Evolutionary conservation across 2,329 filamentous ascomycete species (phyloP).

Genomic region (Aspergillus ustus): DNA sequence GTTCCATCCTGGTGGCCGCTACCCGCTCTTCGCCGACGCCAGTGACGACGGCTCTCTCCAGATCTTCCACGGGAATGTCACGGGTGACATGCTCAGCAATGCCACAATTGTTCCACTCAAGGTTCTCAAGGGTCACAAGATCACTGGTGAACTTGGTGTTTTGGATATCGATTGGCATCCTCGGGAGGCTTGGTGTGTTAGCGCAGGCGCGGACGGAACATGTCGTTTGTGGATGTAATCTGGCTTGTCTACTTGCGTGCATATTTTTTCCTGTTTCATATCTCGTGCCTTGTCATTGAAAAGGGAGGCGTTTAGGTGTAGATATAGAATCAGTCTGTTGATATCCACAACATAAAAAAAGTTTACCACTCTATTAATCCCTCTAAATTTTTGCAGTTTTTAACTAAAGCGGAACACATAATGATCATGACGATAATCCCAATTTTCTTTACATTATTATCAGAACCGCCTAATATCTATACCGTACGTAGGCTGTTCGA

Average conservation of each 20-base stretch:
- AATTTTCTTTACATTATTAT: background rate
- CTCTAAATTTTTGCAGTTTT: background rate
- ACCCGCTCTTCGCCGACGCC: slow-evolving; percentile 89
- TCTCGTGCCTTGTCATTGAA: slow-evolving; percentile 26
- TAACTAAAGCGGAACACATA: background rate
- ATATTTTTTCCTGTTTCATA: slow-evolving; percentile 29
- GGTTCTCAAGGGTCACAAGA: slow-evolving; percentile 86
- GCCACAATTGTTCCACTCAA: slow-evolving; percentile 96
- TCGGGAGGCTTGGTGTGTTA: slow-evolving; percentile 89
- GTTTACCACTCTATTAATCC: background rate
- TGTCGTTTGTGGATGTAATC: slow-evolving; percentile 83
- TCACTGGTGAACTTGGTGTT: slow-evolving; percentile 84
- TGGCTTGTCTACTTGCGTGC: slow-evolving; percentile 18
- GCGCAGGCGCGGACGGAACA: slow-evolving; percentile 91
- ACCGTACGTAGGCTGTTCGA: background rate
- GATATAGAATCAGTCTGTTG: slow-evolving; percentile 27
- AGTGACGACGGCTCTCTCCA: slow-evolving; percentile 94
- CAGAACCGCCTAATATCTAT: slow-evolving; percentile 2
- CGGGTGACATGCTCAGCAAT: slow-evolving; percentile 93
- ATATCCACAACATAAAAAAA: slow-evolving; percentile 36
- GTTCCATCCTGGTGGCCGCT: slow-evolving; percentile 77
- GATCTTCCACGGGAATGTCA: slow-evolving; percentile 96
- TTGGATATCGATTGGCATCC: slow-evolving; percentile 97
- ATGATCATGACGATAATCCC: background rate
- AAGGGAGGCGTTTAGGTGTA: slow-evolving; percentile 32